Evolutionary conservation across 805 yeast genomes (phyloP), one percentile per base, ranked within the genome.

Genomic region (Hanseniaspora valbyensis): DNA sequence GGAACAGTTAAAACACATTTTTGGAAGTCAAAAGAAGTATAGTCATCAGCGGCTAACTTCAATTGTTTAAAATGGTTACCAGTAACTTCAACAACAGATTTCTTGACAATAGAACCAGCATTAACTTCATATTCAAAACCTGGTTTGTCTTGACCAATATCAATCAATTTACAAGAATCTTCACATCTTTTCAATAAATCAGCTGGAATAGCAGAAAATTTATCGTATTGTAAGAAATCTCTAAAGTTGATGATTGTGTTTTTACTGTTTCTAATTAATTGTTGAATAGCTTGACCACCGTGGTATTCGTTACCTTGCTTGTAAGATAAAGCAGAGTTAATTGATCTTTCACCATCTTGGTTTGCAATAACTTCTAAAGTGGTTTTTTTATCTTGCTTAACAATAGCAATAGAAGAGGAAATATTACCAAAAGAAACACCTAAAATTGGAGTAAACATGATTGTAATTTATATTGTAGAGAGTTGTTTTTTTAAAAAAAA

Each of bases 381-480:
- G 44, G 61, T 59, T 66, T 83, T 84, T 55, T 96, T 96, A 62
- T 90, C 96, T 57, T 72, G 67, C 55, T 75, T 70, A 58, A 89
- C 83, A 61, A 81, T 85, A 44, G 97, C 96, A 66, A 92, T 88
- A 53, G 96, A 85, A 44, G 96, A 83, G 54, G 95, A 78, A 44
- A 95, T 83, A 78, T 92, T 92, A 67, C 98, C 98, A 67, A 92
- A 90, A 39, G 96, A 81, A 66, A 92, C 78, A 69, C 98, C 98
- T 67, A 92, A 84, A 58, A 87, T 84, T 59, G 83, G 71, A 54
- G 68, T 59, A 67, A 66, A 66, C 53, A 50, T 50, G 7, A 29
- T 14, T 21, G 28, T n/a, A n/a, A n/a, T n/a, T n/a, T n/a, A n/a
- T n/a, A n/a, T 10, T 25, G 18, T 39, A n/a, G 4, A 10, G 19